A percentile compares a stretch with the other conserved stretches of the same genome.
Conservation (phyloP, 2,329 filamentous ascomycete species). For the Sarocladiaceae sp. region DNA sequence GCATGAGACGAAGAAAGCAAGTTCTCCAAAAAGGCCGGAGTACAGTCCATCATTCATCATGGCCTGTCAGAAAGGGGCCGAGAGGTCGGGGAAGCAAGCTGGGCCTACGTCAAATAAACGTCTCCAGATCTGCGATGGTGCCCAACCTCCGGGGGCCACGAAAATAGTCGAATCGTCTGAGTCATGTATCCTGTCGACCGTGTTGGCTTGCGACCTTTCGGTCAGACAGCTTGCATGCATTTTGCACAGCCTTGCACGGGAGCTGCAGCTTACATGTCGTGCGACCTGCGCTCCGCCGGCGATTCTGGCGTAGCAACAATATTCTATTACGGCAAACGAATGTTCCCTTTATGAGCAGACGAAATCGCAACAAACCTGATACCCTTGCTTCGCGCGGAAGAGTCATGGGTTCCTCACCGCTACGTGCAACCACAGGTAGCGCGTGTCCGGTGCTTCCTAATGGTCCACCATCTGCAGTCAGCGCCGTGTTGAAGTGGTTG, state of each 20-base stretch:
- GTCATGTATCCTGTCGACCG: not conserved
- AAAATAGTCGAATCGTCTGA: not conserved
- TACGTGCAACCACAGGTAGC: slow-evolving; percentile 4
- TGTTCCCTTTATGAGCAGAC: not conserved
- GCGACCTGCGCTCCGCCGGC: not conserved
- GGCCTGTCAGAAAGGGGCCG: not conserved
- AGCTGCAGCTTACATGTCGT: slow-evolving; percentile 6
- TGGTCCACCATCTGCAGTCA: slow-evolving; percentile 8
- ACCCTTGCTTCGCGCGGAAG: not conserved
- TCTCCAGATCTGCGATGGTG: not conserved
- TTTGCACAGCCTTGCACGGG: slow-evolving; percentile 3
- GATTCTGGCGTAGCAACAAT: not conserved
- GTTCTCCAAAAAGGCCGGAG: no score
- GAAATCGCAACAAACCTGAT: not conserved
- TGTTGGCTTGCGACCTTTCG: not conserved
- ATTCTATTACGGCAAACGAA: not conserved
- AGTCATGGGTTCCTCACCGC: slow-evolving; percentile 8
- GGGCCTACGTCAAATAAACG: not conserved
- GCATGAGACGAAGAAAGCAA: no score
- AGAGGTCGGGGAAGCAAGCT: not conserved
- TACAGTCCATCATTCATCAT: not conserved
- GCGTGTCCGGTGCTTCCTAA: not conserved
- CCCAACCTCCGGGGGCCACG: not conserved
- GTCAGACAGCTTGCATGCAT: slow-evolving; percentile 7
- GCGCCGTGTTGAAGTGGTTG: slow-evolving; percentile 4